Evolutionary conservation across 2,329 filamentous ascomycete species (phyloP).

Genomic region (Dryadomyces quercus-mongolicae): DNA sequence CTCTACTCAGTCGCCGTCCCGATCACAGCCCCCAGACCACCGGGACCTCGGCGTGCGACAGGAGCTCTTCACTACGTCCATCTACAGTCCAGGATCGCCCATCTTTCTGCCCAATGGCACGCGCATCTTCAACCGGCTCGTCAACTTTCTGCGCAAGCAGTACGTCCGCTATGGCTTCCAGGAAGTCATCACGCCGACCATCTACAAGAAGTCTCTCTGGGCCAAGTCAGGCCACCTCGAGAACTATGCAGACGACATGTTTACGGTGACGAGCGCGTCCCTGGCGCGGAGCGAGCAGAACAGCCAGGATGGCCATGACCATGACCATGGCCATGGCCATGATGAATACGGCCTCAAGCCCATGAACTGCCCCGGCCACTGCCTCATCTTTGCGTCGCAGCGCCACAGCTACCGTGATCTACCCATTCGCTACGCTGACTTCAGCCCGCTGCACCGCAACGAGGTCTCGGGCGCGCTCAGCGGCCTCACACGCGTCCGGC

Average conservation of each 20-base stretch:
- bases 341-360: constrained; percentile 76
- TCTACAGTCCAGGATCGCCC: constrained; percentile 75
- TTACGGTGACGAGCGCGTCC: constrained; percentile 60
- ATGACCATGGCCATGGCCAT: neutral
- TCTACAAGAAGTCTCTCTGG: constrained; percentile 84
- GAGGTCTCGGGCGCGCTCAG: constrained; percentile 86
- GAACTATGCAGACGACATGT: constrained; percentile 90
- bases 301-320: constrained; percentile 21
- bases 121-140: constrained; percentile 71
- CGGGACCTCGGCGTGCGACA: constrained; percentile 51
- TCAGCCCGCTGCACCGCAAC: constrained; percentile 89
- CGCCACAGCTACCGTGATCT: constrained; percentile 82
- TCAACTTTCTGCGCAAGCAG: constrained; percentile 70
- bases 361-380: constrained; percentile 97
- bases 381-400: constrained; percentile 72
- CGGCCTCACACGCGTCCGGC: constrained; percentile 80
- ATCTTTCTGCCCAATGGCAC: constrained; percentile 75
- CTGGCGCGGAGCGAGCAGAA: too few species aligned
- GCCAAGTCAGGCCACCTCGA: constrained; percentile 76
- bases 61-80: constrained; percentile 66
- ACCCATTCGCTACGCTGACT: constrained; percentile 87
- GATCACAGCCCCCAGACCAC: constrained; percentile 35
- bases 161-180: constrained; percentile 78
- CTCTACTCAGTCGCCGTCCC: neutral
- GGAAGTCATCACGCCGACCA: constrained; percentile 80